phyloP scores from a whole-genome alignment of 2,329 filamentous ascomycete genomes.

The Neonectria magnoliae region DNA sequence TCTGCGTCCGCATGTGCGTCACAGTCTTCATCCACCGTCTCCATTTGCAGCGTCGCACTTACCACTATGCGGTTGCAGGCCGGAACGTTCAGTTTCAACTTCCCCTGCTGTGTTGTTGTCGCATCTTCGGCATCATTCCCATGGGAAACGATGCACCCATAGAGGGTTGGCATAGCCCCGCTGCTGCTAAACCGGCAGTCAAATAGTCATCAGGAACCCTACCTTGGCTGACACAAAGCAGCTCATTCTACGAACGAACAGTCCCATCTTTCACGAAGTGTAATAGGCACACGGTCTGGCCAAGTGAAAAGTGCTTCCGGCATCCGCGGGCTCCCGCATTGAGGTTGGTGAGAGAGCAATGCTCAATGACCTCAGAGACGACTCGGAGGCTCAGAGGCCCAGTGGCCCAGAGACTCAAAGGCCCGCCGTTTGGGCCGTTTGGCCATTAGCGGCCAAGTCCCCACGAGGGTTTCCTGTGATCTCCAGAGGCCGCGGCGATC shows the following conservation, averaged over 20 bases:
- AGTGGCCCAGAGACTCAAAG: constrained; percentile 8
- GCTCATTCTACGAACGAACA: neutral
- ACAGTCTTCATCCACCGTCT: neutral
- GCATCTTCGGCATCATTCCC: constrained; percentile 1
- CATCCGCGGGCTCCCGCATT: constrained; percentile 1
- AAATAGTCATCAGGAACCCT: neutral
- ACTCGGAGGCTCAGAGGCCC: neutral
- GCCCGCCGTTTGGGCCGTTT: constrained; percentile 29
- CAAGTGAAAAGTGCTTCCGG: neutral
- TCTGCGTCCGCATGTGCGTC: neutral
- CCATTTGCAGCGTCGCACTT: constrained; percentile 11
- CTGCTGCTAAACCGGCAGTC: neutral
- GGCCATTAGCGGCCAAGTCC: constrained; percentile 13
- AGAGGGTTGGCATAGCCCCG: neutral
- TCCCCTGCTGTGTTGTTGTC: neutral
- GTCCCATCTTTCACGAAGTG: no score
- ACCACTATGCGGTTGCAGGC: constrained; percentile 4
- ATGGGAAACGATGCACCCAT: neutral
- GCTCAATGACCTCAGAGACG: neutral
- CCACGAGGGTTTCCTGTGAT: constrained; percentile 45
- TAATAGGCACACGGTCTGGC: neutral
- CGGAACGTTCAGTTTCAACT: neutral
- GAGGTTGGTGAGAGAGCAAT: neutral
- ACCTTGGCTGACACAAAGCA: neutral
- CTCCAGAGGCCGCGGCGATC: constrained; percentile 44